Evolutionary conservation across 2,329 filamentous ascomycete genomes (phyloP).

Genomic region (Nectriaceae sp.): DNA sequence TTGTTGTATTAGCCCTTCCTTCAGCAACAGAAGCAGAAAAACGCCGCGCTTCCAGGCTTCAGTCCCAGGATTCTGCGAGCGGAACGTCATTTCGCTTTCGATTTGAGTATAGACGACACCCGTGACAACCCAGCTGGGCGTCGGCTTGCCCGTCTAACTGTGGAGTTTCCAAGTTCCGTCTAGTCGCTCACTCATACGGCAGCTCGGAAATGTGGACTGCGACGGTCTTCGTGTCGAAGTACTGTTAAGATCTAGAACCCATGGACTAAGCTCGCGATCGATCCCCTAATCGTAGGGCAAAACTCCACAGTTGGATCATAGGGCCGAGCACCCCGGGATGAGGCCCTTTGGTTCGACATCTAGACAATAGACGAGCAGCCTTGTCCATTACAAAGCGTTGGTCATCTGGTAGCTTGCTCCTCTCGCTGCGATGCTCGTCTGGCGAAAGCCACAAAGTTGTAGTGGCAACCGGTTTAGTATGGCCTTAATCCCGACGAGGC

Average conservation of each 20-base stretch:
- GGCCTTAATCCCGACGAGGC: neutral
- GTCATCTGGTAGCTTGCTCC: neutral
- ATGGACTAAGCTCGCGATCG: neutral
- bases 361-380: neutral
- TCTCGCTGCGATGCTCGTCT: neutral
- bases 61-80: neutral
- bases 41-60: too few species aligned
- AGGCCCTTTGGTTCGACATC: too few species aligned
- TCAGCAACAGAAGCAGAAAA: neutral
- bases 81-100: neutral
- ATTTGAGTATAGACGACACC: too few species aligned
- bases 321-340: neutral
- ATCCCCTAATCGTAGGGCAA: too few species aligned
- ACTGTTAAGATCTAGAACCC: neutral
- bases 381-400: neutral
- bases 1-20: neutral
- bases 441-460: neutral
- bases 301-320: too few species aligned
- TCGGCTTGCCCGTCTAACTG: neutral
- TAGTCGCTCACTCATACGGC: neutral
- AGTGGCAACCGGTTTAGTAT: neutral
- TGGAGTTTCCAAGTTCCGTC: neutral
- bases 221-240: neutral
- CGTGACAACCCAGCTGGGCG: too few species aligned
- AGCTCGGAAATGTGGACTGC: neutral